Evolutionary conservation across 176 grass and related monocot genomes (phyloP), one percentile per base, ranked within the genome.

Genomic region (Typha latifolia): DNA sequence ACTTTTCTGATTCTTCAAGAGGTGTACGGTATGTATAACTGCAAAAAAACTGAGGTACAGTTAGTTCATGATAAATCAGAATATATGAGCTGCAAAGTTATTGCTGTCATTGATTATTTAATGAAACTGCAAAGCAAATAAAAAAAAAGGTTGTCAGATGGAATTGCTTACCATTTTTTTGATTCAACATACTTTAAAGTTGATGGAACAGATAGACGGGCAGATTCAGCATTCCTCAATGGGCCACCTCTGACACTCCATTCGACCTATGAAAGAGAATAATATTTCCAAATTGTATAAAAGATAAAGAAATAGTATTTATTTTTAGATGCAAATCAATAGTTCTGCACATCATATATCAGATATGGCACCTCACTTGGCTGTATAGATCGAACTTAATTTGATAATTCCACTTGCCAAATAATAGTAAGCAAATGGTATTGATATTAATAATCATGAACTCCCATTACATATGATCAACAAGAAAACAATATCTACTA

Each of bases 151-250:
- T 53, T 50, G n/a, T 12, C 55, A 78, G 22, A 21, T 76, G 67
- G 3, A 47, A 76, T 12, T 62, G 27, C 66, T 84, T 49, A 99
- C 94, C 94, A 93, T 75, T 81, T 81, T 75, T 74, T 84, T 69
- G 94, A 85, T 67, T 99, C 83, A n/a, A 90, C 86, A 67, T 81
- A 99, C 43, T 80, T 86, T 32, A 93, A 68, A 49, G 89, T 87
- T 69, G 86, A 93, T 74, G 89, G 94, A 84, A 99, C 70, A 57
- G 94, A 99, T 48, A 90, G 51, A 64, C 89, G 81, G 51, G 94
- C 89, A 72, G 94, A 99, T 16, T 99, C 94, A 48, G 87, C 64
- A 63, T 93, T 99, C 68, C 89, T 82, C 75, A 99, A 67, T 4
- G 83, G 79, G 1, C 86, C 89, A 71, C 83, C 76, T 90, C 87